A percentile compares a stretch with the other conserved stretches of the same genome.
phyloP scores from a whole-genome alignment of 306 rosid species.

The Sicyos edulis region DNA sequence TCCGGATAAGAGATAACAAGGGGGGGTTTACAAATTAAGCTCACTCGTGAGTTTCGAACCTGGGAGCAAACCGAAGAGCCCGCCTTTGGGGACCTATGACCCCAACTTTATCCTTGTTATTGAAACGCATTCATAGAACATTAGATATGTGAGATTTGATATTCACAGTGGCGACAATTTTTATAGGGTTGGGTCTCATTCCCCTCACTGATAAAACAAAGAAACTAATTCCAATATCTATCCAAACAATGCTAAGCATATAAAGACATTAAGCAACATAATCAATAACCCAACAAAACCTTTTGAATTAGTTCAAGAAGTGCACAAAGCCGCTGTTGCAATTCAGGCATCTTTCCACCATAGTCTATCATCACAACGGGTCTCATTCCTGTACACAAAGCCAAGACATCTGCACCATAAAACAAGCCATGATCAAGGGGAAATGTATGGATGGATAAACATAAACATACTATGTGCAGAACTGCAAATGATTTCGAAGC shows the following conservation, averaged over 20 bases:
- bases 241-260: not conserved
- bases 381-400: slow-evolving; percentile 70
- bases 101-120: not conserved
- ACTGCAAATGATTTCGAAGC: not conserved
- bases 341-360: slow-evolving; percentile 80
- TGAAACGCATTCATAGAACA: not conserved
- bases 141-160: not conserved
- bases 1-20: no score
- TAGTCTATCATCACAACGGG: slow-evolving; percentile 75
- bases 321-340: slow-evolving; percentile 55
- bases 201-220: not conserved
- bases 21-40: no score
- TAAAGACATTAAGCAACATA: not conserved
- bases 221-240: not conserved
- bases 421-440: not conserved
- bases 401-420: slow-evolving; percentile 53
- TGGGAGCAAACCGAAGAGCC: no score
- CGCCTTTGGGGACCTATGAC: not conserved
- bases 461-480: not conserved
- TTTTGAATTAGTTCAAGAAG: slow-evolving; percentile 44
- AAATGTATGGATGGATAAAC: not conserved
- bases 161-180: not conserved
- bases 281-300: slow-evolving; percentile 26
- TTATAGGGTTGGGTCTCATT: not conserved
- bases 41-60: no score